Evolutionary conservation across 2,329 filamentous ascomycete species (phyloP), one percentile per base, ranked within the genome.

Genomic region (Lasiodiplodia gonubiensis): DNA sequence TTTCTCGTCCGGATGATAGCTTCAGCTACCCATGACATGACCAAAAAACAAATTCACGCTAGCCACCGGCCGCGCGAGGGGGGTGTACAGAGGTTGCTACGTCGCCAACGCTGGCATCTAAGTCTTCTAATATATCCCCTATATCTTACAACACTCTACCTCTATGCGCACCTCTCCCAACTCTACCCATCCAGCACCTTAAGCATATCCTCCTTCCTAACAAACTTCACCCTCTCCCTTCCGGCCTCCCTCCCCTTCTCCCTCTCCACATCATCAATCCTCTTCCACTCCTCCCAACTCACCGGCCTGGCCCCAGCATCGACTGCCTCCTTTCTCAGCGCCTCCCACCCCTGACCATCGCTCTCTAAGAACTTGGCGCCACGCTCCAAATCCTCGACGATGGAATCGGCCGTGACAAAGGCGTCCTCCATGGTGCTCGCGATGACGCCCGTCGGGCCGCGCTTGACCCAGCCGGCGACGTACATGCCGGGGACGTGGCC

Each of bases 381-480:
- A 0, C 76, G 74, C 60, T 81, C 74, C 90, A 93, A 94, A 75
- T 99, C 95, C n/a, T 86, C 81, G 0, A 87, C 87, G 70, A 99
- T 91, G 2, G 90, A 88, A 75, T 97, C 94, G 1, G 89, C 95
- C 0, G 93, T 97, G 10, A 87, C 86, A 74, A 98, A 99, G 0
- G 95, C 94, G 77, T 99, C 95, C 68, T 91, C 88, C 93, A 99
- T 97, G 0, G 95, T 99, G 35, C 90, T 93, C 1, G 94, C 94
- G 77, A 99, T 99, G 3, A 98, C 94, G 2, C 95, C 95, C 0
- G 93, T 97, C 0, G 95, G 94, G 0, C 95, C 95, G 42, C 91
- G 88, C 81, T 98, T 98, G 11, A 97, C 93, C 95, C 95, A 99
- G 0, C 95, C 95, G 18, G 94, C 92, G 71, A 93, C 97, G 80